Base-by-base conservation (phyloP, 106 monocot species). In the Dendrobium nobile region DNA sequence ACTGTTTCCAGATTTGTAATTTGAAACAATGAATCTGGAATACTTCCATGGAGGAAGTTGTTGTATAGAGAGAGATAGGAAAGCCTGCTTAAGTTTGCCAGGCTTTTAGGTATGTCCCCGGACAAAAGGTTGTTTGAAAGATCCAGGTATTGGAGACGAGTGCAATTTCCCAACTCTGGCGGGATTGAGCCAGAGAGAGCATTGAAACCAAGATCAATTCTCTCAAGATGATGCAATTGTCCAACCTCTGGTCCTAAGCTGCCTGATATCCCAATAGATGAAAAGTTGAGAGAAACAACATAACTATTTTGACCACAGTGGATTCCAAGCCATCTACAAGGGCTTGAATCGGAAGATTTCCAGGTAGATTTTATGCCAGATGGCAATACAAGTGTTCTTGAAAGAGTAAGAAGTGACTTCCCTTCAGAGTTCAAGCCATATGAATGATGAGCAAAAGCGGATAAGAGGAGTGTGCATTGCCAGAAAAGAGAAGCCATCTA, bases 111-210 rank as follows among this genome's bases (percentile, higher is more conserved):
- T 47, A 97, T 85, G 61, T 90, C 82, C 4, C 94, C 96, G 24
- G 87, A 80, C 54, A 97, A 51, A 18, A 24, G 37, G 43, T 92
- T 92, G 48, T 0, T 37, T 0, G 94, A 88, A 54, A 97, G 81
- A 80, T 94, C 92, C 70, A 97, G 27, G 72, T 84, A 54, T 31
- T 82, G 75, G 41, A 94, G 87, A 20, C 59, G 58, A 9, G 76
- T 82, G 82, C 88, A 92, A 81, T 92, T 94, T 59, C 92, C 90
- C 77, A 95, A 42, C 68, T 90, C 90, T 9, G 78, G 58, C 1
- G 93, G 90, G 41, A 93, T 88, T n/a, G 78, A 45, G 1, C 90
- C 90, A 3, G 87, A 80, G 15, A 93, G 26, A 56, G 28, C 65
- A 59, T 93, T 93, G 28, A 18, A 4, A 18, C 75, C 28, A 17